These are phyloP conservation scores for Monosporascus sp. DNA, from an alignment of 2,329 filamentous ascomycete species.

Conservation along the genomic window DNA sequence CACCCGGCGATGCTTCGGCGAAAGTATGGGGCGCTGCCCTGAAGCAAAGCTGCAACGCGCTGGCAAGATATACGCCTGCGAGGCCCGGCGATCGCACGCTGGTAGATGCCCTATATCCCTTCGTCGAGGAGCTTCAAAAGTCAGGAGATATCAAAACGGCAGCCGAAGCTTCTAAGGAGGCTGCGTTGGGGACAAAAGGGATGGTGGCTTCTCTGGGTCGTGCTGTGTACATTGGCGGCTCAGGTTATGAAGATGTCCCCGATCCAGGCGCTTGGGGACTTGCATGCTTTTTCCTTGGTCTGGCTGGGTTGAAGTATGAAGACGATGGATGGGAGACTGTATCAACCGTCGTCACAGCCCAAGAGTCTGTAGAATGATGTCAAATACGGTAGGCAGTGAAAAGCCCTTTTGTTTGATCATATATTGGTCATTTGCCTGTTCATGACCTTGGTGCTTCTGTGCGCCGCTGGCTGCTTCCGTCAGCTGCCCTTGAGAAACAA, in stretches of 20 bases:
- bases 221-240: conserved; percentile 76
- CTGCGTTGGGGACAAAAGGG: conserved; percentile 78
- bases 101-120: conserved; percentile 84
- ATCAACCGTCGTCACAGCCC: conserved; percentile 10
- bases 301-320: conserved; percentile 54
- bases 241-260: conserved; percentile 62
- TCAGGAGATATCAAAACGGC: conserved; percentile 67
- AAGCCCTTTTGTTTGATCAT: background rate
- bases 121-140: conserved; percentile 65
- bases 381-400: background rate
- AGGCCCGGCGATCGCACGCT: conserved; percentile 84
- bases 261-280: conserved; percentile 69
- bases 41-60: conserved; percentile 61
- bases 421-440: background rate
- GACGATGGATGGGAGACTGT: conserved; percentile 34
- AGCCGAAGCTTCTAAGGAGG: conserved; percentile 68
- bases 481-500: background rate
- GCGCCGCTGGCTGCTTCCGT: background rate
- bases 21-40: conserved; percentile 60
- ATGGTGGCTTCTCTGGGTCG: conserved; percentile 88
- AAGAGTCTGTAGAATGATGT: conserved; percentile 6
- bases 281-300: conserved; percentile 73
- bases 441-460: background rate
- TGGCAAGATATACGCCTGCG: conserved; percentile 84
- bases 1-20: conserved; percentile 34